Base-by-base conservation (phyloP, 2,329 filamentous ascomycete genomes). In the Clonostachys rhizophaga region DNA sequence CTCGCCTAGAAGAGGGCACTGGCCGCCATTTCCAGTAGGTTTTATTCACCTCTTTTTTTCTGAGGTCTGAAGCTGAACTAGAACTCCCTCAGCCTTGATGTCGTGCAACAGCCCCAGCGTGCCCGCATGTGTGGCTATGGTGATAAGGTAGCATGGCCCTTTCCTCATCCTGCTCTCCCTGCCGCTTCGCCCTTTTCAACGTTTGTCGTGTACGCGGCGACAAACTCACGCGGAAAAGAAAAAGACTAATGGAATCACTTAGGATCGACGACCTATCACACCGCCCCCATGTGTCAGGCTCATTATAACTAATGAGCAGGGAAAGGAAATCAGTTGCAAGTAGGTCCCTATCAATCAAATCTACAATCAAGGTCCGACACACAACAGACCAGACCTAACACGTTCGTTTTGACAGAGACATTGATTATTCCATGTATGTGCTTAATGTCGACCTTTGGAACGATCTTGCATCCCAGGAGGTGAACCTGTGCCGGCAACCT, bases 61-160 rank as follows among this genome's bases (percentile, higher is more conserved):
- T 14, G 18, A 24, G 14, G 14, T 30, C 24, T 30, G 9, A 30
- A 30, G 24, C 24, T 30, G 4, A 30, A 30, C 2, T 30, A 30
- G 9, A 30, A 30, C 24, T 30, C 24, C 24, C 24, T 30, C 54
- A 87, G 84, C 51, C 78, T 96, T 44, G 75, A 85, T 54, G 89
- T 96, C 50, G 84, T 89, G 55, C 94, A 99, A 71, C 91, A 97
- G 66, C 94, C 94, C 44, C 79, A 89, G 58, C 84, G 94, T 58
- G 94, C 94, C 54, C 88, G 94, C 51, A 97, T 97, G 94, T 99
- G 94, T 71, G 94, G 94, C 8, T 99, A 97, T 70, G 94, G 94
- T 52, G 94, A 99, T 73, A 99, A 97, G 79, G 89, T 94, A 70
- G 48, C 71, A 10, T 30, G 24, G 24, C 24, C 24, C 24, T 30